Percentiles rank a stretch among this genome's conserved stretches.
These are phyloP conservation scores for Escovopsis weberi DNA, from an alignment of 2,329 filamentous ascomycete genomes.

Conservation along the genomic window DNA sequence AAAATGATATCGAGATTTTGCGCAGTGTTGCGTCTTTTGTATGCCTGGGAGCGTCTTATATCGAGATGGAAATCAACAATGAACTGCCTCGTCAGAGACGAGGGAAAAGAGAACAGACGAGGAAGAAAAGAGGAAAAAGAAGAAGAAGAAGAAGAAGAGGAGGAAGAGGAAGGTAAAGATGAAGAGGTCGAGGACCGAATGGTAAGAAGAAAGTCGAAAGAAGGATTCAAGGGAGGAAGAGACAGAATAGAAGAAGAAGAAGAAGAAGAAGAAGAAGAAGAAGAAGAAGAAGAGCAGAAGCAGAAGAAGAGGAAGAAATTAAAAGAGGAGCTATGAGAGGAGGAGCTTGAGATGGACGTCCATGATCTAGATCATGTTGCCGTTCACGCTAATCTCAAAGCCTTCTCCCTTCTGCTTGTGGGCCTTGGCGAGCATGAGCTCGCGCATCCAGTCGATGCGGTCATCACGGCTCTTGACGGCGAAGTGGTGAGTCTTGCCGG, in stretches of 20 bases:
- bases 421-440: conserved; percentile 82
- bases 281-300: conserved; percentile 2
- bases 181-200: no score
- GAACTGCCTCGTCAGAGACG: no score
- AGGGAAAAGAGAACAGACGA: no score
- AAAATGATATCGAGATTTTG: no score
- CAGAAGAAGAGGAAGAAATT: neutral
- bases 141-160: no score
- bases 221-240: no score
- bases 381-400: conserved; percentile 70
- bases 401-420: conserved; percentile 72
- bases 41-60: no score
- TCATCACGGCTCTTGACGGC: conserved; percentile 78
- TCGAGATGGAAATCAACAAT: no score
- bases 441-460: conserved; percentile 93
- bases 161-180: no score
- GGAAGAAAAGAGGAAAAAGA: no score
- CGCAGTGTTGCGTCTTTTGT: no score
- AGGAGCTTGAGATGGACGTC: neutral
- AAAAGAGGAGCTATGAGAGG: neutral
- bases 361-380: conserved; percentile 48
- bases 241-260: neutral
- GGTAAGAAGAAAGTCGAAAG: no score
- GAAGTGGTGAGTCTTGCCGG: conserved; percentile 83
- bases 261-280: neutral